A percentile compares a stretch with the other conserved stretches of the same genome.
phyloP scores from a whole-genome alignment of 2,329 filamentous ascomycete genomes.

The Calonectria ilicicola region DNA sequence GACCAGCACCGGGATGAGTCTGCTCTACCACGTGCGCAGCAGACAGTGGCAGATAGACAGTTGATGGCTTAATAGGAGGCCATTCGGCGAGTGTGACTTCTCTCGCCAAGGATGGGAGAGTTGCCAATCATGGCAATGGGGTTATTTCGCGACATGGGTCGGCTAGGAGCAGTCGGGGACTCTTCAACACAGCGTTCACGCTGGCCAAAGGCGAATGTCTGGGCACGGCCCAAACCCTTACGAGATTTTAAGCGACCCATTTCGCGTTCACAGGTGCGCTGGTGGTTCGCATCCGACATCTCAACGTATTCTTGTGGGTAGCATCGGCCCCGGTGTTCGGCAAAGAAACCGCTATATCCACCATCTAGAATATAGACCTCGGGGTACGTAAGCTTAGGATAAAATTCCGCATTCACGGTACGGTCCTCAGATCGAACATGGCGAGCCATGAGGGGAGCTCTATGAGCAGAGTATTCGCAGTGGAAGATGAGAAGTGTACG shows the following conservation, averaged over 20 bases:
- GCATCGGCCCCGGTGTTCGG: constrained; percentile 82
- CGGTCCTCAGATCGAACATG: constrained; percentile 92
- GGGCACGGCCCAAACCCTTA: constrained; percentile 85
- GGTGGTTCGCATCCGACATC: constrained; percentile 94
- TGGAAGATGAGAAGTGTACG: constrained; percentile 91
- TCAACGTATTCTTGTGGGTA: constrained; percentile 96
- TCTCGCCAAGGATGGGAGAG: constrained; percentile 60
- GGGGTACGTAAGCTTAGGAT: constrained; percentile 91
- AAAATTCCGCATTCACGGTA: constrained; percentile 84
- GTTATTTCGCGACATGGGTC: constrained; percentile 54
- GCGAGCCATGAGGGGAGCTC: constrained; percentile 95
- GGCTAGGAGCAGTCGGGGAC: constrained; percentile 68
- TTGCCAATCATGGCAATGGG: constrained; percentile 59
- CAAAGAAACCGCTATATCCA: constrained; percentile 94
- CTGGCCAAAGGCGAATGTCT: constrained; percentile 95
- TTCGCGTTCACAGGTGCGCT: constrained; percentile 92
- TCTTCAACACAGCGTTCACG: constrained; percentile 67
- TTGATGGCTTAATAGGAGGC: constrained; percentile 67
- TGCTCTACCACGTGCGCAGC: constrained; percentile 41
- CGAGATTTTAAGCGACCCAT: constrained; percentile 93
- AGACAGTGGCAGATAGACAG: constrained; percentile 38
- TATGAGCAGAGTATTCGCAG: constrained; percentile 98
- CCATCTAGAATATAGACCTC: constrained; percentile 98
- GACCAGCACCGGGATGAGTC: constrained; percentile 42
- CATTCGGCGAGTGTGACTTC: constrained; percentile 70